Percentiles rank a stretch among this genome's conserved stretches.
These are phyloP conservation scores for Yamadazyma mexicana DNA, from an alignment of 1,139 yeast species.

Conservation along the genomic window DNA sequence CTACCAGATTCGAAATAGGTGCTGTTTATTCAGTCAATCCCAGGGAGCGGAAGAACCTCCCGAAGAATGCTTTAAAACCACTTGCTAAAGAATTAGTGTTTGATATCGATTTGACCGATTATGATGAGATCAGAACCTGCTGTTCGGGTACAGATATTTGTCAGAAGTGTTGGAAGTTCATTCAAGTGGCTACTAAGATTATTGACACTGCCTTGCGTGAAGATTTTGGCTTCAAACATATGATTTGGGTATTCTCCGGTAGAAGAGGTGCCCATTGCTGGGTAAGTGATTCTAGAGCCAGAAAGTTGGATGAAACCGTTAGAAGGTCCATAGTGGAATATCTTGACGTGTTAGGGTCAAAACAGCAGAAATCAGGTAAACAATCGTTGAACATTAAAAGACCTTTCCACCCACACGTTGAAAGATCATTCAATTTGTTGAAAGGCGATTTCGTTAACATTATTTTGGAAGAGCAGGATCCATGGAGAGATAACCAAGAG, in stretches of 20 bases:
- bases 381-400: slow-evolving; percentile 53
- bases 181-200: slow-evolving; percentile 80
- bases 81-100: slow-evolving; percentile 84
- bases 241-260: slow-evolving; percentile 96
- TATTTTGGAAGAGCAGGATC: slow-evolving; percentile 80
- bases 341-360: slow-evolving; percentile 69
- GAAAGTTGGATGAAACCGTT: slow-evolving; percentile 67
- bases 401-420: slow-evolving; percentile 88
- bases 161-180: slow-evolving; percentile 89
- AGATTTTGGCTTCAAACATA: slow-evolving; percentile 86
- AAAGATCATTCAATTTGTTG: slow-evolving; percentile 69
- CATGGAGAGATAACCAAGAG: slow-evolving; percentile 50
- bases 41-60: slow-evolving; percentile 73
- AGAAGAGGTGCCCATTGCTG: slow-evolving; percentile 99
- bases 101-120: slow-evolving; percentile 97
- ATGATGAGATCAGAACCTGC: slow-evolving; percentile 91
- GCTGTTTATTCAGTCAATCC: slow-evolving; percentile 90
- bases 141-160: slow-evolving; percentile 87
- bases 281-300: slow-evolving; percentile 86
- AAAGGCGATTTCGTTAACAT: slow-evolving; percentile 63
- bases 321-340: slow-evolving; percentile 83
- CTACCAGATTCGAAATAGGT: slow-evolving; percentile 93
- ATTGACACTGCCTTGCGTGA: slow-evolving; percentile 71
- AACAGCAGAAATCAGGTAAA: slow-evolving; percentile 34
- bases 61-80: slow-evolving; percentile 80